Conservation (phyloP, 148 eudicot genomes). For the Heliosperma pusillum region DNA sequence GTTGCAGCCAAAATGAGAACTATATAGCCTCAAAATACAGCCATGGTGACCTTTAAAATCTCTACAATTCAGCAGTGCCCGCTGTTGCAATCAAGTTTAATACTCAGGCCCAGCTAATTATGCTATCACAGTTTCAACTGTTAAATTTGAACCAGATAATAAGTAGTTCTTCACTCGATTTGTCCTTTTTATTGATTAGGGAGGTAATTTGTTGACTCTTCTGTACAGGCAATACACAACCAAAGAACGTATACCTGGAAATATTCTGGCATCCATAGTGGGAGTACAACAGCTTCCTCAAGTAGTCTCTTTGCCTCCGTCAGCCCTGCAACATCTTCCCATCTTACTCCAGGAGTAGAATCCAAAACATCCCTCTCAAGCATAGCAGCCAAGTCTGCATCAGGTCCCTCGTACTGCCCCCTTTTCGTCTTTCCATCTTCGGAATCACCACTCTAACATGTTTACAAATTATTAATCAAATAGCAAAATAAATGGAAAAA, state of each 20-base stretch:
- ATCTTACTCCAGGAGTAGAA: slow-evolving; percentile 86
- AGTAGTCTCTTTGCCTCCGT: slow-evolving; percentile 96
- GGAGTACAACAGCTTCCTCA: slow-evolving; percentile 99
- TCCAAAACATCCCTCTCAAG: slow-evolving; percentile 99
- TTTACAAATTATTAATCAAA: slow-evolving; percentile 12
- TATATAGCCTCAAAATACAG: neutral
- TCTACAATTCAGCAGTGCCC: neutral
- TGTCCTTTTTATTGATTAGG: neutral
- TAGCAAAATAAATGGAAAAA: neutral
- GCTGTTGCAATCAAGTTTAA: neutral
- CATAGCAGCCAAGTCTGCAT: slow-evolving; percentile 96
- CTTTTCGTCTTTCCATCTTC: slow-evolving; percentile 92
- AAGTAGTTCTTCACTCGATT: neutral
- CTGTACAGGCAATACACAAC: slow-evolving; percentile 7
- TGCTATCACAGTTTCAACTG: neutral
- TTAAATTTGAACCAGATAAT: neutral
- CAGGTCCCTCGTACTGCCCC: slow-evolving; percentile 94
- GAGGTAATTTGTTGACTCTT: neutral
- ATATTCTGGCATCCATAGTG: slow-evolving; percentile 98
- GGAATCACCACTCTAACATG: slow-evolving; percentile 70
- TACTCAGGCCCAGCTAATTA: neutral
- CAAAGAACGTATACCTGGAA: slow-evolving; percentile 63
- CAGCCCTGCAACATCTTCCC: slow-evolving; percentile 98
- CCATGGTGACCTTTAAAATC: neutral
- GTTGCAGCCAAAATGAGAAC: neutral